Percentiles rank a stretch among this genome's conserved stretches.
These are phyloP conservation scores for Begonia peltatifolia DNA, from an alignment of 306 rosid species.

Conservation along the genomic window DNA sequence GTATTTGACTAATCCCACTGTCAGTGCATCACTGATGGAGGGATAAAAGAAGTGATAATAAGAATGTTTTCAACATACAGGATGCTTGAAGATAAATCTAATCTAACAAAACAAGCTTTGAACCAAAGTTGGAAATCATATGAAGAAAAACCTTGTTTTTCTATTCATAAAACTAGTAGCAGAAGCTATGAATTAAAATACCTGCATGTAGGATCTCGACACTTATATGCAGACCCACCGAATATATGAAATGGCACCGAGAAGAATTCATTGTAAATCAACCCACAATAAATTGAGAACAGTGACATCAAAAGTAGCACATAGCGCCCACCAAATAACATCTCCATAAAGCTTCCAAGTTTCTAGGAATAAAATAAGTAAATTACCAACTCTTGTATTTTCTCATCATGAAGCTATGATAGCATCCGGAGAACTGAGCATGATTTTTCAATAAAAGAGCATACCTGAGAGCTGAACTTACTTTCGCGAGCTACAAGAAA, in stretches of 20 bases:
- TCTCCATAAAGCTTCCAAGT: constrained; percentile 99
- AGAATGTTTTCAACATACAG: too few relatives aligned
- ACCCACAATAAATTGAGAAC: constrained; percentile 93
- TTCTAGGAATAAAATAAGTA: constrained; percentile 30
- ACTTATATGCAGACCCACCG: constrained; percentile 84
- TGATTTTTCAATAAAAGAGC: constrained; percentile 2
- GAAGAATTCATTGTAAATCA: constrained; percentile 96
- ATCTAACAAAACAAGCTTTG: too few relatives aligned
- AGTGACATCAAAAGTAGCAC: constrained; percentile 89
- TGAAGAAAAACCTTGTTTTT: too few relatives aligned
- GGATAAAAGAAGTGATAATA: constrained; percentile 3
- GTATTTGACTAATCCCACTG: constrained; percentile 67
- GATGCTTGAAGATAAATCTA: too few relatives aligned
- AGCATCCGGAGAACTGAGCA: too few relatives aligned
- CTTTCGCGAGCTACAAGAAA: constrained; percentile 91
- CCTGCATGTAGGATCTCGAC: constrained; percentile 33
- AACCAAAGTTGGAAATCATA: too few relatives aligned
- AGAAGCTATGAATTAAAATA: neutral
- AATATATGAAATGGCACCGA: constrained; percentile 93
- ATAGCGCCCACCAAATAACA: constrained; percentile 97
- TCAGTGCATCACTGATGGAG: constrained; percentile 60
- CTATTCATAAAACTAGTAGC: too few relatives aligned
- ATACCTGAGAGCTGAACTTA: constrained; percentile 71
- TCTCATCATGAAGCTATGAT: too few relatives aligned
- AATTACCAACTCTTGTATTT: neutral